Conservation (phyloP, 257 asterid species). For the Solanum arcanum region DNA sequence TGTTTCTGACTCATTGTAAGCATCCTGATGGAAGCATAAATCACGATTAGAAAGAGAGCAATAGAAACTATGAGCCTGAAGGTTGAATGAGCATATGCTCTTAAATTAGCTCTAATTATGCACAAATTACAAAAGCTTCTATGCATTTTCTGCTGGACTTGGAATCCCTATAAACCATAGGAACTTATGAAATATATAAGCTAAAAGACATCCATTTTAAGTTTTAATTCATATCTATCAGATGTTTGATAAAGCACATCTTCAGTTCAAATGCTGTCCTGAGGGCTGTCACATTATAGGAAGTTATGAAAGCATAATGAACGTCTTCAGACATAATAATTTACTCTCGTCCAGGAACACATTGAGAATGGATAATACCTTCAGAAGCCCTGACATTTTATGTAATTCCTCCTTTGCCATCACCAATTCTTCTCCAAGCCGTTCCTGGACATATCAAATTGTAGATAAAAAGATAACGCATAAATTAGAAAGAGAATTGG, state of each 20-base stretch:
- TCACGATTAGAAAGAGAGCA: not conserved
- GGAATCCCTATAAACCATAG: not conserved
- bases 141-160: not conserved
- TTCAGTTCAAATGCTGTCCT: not conserved
- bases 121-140: not conserved
- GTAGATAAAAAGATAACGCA: not conserved
- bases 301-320: not conserved
- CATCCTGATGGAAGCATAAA: conserved; percentile 48
- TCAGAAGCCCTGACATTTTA: conserved; percentile 53
- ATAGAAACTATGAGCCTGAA: not conserved
- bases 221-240: not conserved
- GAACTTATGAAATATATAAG: not conserved
- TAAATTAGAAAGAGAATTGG: not conserved
- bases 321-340: not conserved
- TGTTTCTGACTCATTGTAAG: conserved; percentile 45
- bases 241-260: not conserved
- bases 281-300: not conserved
- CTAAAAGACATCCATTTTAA: not conserved
- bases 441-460: conserved; percentile 52
- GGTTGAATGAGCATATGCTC: not conserved
- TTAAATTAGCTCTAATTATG: not conserved
- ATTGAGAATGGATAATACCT: conserved; percentile 33
- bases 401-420: conserved; percentile 66
- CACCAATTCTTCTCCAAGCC: conserved; percentile 62
- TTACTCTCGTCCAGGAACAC: not conserved